Percentiles rank a stretch among this genome's conserved stretches.
These are phyloP conservation scores for Sporobolomyces phaffii DNA, from an alignment of 768 basidiomycete genomes.

Conservation along the genomic window DNA sequence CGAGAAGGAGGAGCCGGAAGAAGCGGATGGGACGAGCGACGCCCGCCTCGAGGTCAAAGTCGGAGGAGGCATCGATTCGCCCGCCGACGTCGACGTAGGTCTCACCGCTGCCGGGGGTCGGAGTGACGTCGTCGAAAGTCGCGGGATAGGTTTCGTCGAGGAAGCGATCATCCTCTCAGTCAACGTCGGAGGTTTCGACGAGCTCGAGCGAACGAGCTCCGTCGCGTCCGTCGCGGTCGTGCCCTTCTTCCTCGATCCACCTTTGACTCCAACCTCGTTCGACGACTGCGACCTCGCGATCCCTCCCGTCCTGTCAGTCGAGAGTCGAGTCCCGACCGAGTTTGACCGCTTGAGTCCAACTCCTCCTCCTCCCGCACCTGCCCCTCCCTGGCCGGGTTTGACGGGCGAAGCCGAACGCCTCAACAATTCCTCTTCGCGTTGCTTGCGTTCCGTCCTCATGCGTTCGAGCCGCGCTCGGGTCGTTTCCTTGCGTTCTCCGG, in stretches of 20 bases:
- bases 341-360: background rate
- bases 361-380: background rate
- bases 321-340: background rate
- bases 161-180: background rate
- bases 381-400: background rate
- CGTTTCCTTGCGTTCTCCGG: constrained; percentile 30
- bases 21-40: background rate
- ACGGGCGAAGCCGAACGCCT: background rate
- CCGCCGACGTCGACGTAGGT: background rate
- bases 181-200: background rate
- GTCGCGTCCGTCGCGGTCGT: background rate
- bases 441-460: background rate
- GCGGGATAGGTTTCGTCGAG: background rate
- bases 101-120: background rate
- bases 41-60: background rate
- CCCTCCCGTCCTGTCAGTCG: background rate
- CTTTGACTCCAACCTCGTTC: background rate
- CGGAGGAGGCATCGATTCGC: background rate
- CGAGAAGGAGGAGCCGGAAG: background rate
- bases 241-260: background rate
- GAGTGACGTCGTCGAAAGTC: no score
- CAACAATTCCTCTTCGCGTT: constrained; percentile 9
- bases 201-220: no score
- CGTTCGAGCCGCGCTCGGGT: constrained; percentile 15
- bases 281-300: background rate